Base-by-base conservation (phyloP, 768 basidiomycete species). In the Suillus ampliporus region DNA sequence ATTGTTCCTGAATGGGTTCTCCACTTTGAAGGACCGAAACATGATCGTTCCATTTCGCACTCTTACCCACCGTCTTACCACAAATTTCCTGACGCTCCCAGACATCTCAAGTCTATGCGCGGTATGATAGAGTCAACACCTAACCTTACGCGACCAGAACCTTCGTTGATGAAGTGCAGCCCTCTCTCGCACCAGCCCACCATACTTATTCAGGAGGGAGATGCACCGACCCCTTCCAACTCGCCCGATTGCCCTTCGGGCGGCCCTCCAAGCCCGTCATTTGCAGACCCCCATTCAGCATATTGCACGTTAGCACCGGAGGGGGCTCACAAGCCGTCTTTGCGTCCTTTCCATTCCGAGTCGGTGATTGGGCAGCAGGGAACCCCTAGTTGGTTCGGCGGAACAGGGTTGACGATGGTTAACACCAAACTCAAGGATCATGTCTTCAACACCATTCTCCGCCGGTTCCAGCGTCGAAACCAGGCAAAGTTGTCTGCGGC, bases 1-100 rank as follows among this genome's bases (percentile, higher is more conserved):
- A 97, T 99, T 63, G 89, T 99, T 53, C 97, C 97, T 5, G 88
- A 95, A 65, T 97, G 95, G 92, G 80, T 98, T 78, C 81, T 97
- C 50, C 82, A 82, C 37, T 82, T 79, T 17, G 75, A 76, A 59
- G 66, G 64, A 26, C 77, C 85, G 52, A 80, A 81, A 70, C 80
- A 82, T 31, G 84, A 86, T 17, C 69, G 79, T 37, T 84, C 85
- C 4, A 76, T 83, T 53, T 84, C 86, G 19, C 84, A 79, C 58
- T 69, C 79, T 2, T 68, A 65, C 53, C 76, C 79, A 2, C 65
- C 62, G 64, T 15, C 52, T 17, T 54, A 37, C 14, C 52, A 23
- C 17, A 37, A 13, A n/a, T 52, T 37, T 5, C 8, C 19, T 37
- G 52, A 54, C 15, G 73, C 59, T 68, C 75, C 58, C 58, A 76